These are phyloP conservation scores for Coemansia sp. DNA, from an alignment of 192 early-diverging fungal genomes.

Conservation along the genomic window DNA sequence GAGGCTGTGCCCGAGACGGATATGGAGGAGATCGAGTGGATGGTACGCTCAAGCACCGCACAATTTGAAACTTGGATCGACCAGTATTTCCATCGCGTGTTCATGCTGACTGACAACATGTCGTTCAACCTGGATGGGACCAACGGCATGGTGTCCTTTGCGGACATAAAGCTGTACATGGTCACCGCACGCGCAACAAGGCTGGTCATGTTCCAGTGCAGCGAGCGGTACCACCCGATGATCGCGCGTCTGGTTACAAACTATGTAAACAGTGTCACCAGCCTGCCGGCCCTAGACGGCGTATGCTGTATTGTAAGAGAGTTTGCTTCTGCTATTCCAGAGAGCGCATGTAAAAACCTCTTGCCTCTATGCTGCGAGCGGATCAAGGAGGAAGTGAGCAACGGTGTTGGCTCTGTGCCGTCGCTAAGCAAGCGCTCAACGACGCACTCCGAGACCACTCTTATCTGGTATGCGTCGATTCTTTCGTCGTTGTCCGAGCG, in stretches of 20 bases:
- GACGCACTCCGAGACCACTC: constrained; percentile 49
- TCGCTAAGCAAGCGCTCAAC: constrained; percentile 40
- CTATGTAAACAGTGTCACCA: constrained; percentile 46
- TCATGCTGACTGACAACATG: constrained; percentile 64
- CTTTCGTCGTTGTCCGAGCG: constrained; percentile 25
- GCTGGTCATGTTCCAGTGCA: constrained; percentile 43
- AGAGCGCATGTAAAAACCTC: constrained; percentile 30
- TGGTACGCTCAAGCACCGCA: constrained; percentile 67
- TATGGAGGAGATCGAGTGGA: constrained; percentile 66
- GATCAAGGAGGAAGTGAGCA: constrained; percentile 43
- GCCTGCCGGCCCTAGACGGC: constrained; percentile 40
- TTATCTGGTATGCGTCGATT: constrained; percentile 48
- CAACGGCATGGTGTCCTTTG: constrained; percentile 14
- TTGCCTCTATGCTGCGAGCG: constrained; percentile 44
- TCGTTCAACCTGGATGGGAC: constrained; percentile 35
- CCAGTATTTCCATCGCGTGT: constrained; percentile 76
- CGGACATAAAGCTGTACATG: constrained; percentile 26
- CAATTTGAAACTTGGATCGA: constrained; percentile 87
- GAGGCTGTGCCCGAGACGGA: constrained; percentile 52
- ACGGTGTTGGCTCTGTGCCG: constrained; percentile 38
- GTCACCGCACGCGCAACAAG: constrained; percentile 37
- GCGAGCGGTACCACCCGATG: constrained; percentile 52
- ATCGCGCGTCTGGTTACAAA: constrained; percentile 43
- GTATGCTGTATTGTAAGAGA: constrained; percentile 37
- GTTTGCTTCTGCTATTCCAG: constrained; percentile 42